These are phyloP conservation scores for Pichia sp. DNA, from an alignment of 1,139 yeast genomes.

Conservation along the genomic window DNA sequence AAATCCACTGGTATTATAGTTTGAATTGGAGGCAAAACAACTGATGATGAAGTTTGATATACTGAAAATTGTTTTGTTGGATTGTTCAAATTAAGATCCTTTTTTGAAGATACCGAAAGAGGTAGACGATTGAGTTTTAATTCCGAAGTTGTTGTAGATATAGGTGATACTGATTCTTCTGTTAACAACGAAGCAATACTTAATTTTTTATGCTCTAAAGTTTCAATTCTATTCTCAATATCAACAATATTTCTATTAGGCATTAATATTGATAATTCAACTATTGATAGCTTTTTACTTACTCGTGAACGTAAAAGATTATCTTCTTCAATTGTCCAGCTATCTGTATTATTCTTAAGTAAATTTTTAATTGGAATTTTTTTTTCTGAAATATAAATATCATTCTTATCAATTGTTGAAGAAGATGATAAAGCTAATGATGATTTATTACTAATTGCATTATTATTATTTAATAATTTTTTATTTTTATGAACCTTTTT, in stretches of 20 bases:
- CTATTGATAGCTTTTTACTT: slow-evolving; percentile 56
- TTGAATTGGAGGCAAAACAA: not conserved
- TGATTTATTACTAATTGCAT: no score
- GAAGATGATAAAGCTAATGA: no score
- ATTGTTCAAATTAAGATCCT: not conserved
- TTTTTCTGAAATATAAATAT: no score
- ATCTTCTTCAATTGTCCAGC: slow-evolving; percentile 60
- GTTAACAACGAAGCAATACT: slow-evolving; percentile 18
- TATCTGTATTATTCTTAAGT: no score
- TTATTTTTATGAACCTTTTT: slow-evolving; percentile 12
- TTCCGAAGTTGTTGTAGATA: no score
- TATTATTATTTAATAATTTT: no score
- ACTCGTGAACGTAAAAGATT: slow-evolving; percentile 54
- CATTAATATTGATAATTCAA: slow-evolving; percentile 66
- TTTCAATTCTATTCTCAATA: slow-evolving; percentile 56
- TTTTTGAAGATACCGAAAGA: no score
- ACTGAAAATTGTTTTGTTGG: not conserved
- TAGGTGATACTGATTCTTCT: not conserved
- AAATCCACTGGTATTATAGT: not conserved
- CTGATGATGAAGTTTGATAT: not conserved
- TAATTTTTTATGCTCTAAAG: slow-evolving; percentile 37
- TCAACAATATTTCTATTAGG: slow-evolving; percentile 73
- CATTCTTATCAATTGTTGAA: no score
- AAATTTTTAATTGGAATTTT: no score
- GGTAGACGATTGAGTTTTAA: no score